phyloP scores from a whole-genome alignment of 148 eudicot genomes.

The Salicornia ramosissima region DNA sequence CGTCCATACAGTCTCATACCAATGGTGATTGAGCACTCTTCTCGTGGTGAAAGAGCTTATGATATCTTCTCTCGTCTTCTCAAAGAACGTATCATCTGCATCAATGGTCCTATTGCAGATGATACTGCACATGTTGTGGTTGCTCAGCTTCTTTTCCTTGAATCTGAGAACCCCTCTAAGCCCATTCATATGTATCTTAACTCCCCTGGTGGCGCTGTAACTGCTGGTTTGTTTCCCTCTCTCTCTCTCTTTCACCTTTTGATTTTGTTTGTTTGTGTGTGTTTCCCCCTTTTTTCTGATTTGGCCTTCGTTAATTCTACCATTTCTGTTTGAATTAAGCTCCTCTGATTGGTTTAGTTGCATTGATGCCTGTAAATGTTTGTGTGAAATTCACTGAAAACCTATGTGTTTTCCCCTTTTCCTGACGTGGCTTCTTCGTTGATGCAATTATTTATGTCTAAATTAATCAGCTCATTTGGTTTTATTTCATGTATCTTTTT shows the following conservation, averaged over 20 bases:
- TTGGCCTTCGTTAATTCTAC: not conserved
- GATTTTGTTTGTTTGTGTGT: not conserved
- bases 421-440: not conserved
- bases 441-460: not conserved
- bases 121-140: constrained; percentile 94
- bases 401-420: too few species aligned
- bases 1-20: constrained; percentile 61
- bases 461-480: not conserved
- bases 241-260: not conserved
- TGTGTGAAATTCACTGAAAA: not conserved
- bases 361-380: not conserved
- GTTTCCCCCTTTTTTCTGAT: not conserved
- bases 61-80: constrained; percentile 93
- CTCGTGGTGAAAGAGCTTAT: constrained; percentile 89
- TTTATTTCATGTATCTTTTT: too few species aligned
- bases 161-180: constrained; percentile 92
- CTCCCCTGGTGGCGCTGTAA: constrained; percentile 97
- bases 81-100: constrained; percentile 85
- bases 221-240: constrained; percentile 59
- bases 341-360: not conserved
- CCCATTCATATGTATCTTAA: constrained; percentile 92
- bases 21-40: constrained; percentile 95
- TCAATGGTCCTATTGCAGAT: constrained; percentile 84
- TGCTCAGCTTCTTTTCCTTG: constrained; percentile 88
- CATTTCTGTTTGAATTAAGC: not conserved